These are phyloP conservation scores for Sphagnum fallax DNA, from an alignment of 228 moss, liverwort and hornwort species.

Conservation along the genomic window DNA sequence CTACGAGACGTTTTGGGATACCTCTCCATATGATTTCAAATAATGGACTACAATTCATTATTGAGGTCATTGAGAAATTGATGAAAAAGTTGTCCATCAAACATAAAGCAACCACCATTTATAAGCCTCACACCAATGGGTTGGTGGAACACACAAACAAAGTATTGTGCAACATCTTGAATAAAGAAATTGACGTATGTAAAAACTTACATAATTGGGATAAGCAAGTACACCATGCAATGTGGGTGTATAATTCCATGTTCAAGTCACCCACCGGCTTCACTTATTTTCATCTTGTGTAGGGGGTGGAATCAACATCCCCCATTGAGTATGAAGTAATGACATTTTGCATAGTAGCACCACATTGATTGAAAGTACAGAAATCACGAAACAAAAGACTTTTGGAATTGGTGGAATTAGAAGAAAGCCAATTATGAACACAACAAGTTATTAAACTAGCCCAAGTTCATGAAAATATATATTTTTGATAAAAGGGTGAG, in stretches of 20 bases:
- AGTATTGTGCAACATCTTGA: not conserved
- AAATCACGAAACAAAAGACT: too few species aligned
- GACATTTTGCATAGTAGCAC: not conserved
- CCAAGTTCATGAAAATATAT: too few species aligned
- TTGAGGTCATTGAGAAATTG: too few species aligned
- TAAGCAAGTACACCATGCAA: not conserved
- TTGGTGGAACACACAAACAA: conserved; percentile 2
- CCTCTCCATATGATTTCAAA: not conserved
- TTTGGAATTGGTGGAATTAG: too few species aligned
- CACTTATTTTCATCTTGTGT: not conserved
- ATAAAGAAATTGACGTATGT: not conserved
- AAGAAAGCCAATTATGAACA: too few species aligned
- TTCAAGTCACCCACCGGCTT: not conserved
- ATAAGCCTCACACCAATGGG: not conserved
- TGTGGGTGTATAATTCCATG: not conserved
- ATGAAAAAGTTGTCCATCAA: too few species aligned
- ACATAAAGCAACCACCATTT: not conserved
- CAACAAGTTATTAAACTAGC: too few species aligned
- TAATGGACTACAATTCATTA: not conserved
- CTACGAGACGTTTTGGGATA: not conserved
- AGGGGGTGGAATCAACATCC: not conserved
- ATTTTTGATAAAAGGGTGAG: too few species aligned
- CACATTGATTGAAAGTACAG: too few species aligned
- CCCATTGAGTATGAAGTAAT: not conserved
- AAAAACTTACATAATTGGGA: not conserved